Evolutionary conservation across 768 basidiomycete species (phyloP).

Genomic region (Cyathus striatus): DNA sequence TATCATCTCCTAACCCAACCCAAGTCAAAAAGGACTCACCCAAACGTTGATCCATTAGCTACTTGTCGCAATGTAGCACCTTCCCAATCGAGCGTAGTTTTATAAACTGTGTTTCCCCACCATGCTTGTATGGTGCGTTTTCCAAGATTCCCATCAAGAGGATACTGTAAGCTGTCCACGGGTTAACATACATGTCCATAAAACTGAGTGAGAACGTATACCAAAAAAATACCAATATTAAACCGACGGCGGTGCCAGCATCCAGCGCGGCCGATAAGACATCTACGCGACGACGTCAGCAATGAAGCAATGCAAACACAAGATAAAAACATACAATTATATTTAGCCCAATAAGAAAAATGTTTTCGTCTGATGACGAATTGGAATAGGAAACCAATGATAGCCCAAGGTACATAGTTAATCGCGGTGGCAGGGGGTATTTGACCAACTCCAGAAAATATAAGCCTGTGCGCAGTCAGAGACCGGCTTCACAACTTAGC

Average conservation of each 20-base stretch:
- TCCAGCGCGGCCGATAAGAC: slow-evolving; percentile 74
- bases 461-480: slow-evolving; percentile 27
- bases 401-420: slow-evolving; percentile 80
- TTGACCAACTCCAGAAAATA: slow-evolving; percentile 61
- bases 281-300: slow-evolving; percentile 30
- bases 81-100: slow-evolving; percentile 28
- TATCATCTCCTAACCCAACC: background rate
- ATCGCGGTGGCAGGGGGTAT: slow-evolving; percentile 84
- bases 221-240: slow-evolving; percentile 68
- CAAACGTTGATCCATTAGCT: slow-evolving; percentile 24
- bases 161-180: slow-evolving; percentile 36
- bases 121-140: slow-evolving; percentile 27
- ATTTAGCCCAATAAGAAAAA: slow-evolving; percentile 75
- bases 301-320: background rate
- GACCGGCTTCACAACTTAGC: background rate
- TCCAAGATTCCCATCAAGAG: slow-evolving; percentile 34
- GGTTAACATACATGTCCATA: background rate
- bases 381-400: slow-evolving; percentile 75
- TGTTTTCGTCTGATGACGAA: slow-evolving; percentile 59
- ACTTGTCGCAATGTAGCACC: slow-evolving; percentile 19
- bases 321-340: slow-evolving; percentile 49
- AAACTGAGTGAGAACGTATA: slow-evolving; percentile 21
- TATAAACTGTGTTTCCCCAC: slow-evolving; percentile 37
- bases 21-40: slow-evolving; percentile 14
- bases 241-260: slow-evolving; percentile 63